Conservation (phyloP, 2,329 filamentous ascomycete species). For the Colletotrichum sidae region DNA sequence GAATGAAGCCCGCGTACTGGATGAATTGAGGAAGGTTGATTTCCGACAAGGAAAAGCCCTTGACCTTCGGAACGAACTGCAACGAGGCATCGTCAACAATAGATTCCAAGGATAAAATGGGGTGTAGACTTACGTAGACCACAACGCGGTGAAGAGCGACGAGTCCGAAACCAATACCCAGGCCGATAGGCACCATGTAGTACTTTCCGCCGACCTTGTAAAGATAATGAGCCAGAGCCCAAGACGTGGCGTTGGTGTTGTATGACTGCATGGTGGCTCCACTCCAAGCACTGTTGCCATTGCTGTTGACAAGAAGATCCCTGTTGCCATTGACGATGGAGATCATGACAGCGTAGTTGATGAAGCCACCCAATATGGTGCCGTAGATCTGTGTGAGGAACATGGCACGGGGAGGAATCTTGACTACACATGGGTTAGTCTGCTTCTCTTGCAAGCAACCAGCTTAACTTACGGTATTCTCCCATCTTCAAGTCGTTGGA, state of each 20-base stretch:
- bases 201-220: constrained; percentile 60
- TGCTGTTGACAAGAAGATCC: constrained; percentile 56
- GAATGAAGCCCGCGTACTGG: constrained; percentile 65
- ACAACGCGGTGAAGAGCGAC: constrained; percentile 59
- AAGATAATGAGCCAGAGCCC: constrained; percentile 65
- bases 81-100: background rate
- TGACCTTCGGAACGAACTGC: constrained; percentile 60
- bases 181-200: constrained; percentile 60
- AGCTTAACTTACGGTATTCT: constrained; percentile 58
- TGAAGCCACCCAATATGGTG: constrained; percentile 63
- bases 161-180: constrained; percentile 58
- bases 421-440: constrained; percentile 49
- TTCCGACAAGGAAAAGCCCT: constrained; percentile 52
- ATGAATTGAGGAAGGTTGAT: constrained; percentile 67
- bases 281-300: constrained; percentile 64
- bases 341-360: constrained; percentile 68
- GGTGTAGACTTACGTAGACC: constrained; percentile 47
- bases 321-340: constrained; percentile 62
- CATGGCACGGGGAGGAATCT: constrained; percentile 66
- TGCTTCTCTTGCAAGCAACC: constrained; percentile 42
- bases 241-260: constrained; percentile 60
- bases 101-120: too few relatives aligned
- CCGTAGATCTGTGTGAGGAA: constrained; percentile 68
- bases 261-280: constrained; percentile 62
- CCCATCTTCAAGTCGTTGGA: constrained; percentile 68